Evolutionary conservation across 306 rosid species (phyloP).

Genomic region (Cucurbita ficifolia): DNA sequence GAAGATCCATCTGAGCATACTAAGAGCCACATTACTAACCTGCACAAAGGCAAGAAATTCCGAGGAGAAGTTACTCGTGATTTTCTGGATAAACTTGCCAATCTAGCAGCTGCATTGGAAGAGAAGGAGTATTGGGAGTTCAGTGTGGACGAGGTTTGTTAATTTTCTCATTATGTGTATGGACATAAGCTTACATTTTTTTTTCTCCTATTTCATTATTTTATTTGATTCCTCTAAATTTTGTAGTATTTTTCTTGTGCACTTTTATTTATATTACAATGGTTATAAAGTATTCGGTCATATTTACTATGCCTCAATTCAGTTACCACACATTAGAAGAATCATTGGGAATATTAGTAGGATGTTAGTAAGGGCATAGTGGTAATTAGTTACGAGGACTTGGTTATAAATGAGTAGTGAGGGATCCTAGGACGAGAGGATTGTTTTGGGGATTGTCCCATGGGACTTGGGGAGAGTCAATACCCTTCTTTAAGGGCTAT

Average conservation of each 20-base stretch:
- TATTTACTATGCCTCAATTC: not conserved
- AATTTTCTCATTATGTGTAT: not conserved
- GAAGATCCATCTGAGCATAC: conserved; percentile 31
- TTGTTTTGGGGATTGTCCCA: too few species aligned
- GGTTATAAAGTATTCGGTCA: not conserved
- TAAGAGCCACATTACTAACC: conserved; percentile 21
- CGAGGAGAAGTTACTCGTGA: conserved; percentile 58
- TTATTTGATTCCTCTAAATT: not conserved
- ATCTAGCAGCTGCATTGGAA: conserved; percentile 56
- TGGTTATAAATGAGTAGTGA: not conserved
- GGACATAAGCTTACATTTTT: not conserved
- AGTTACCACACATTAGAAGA: not conserved
- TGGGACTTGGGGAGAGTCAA: too few species aligned
- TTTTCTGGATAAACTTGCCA: conserved; percentile 57
- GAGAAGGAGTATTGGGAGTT: conserved; percentile 90
- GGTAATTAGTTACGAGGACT: not conserved
- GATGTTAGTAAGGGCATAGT: not conserved
- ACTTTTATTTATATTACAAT: not conserved
- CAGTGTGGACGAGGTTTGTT: conserved; percentile 60
- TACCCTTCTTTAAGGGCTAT: too few species aligned
- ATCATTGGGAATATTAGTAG: not conserved
- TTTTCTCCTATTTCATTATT: not conserved
- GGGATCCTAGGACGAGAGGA: too few species aligned
- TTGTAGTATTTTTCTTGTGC: not conserved
- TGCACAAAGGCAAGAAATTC: conserved; percentile 37